Percentiles rank a stretch among this genome's conserved stretches.
phyloP scores from a whole-genome alignment of 345 rosid genomes.

The Lepidium didymum region DNA sequence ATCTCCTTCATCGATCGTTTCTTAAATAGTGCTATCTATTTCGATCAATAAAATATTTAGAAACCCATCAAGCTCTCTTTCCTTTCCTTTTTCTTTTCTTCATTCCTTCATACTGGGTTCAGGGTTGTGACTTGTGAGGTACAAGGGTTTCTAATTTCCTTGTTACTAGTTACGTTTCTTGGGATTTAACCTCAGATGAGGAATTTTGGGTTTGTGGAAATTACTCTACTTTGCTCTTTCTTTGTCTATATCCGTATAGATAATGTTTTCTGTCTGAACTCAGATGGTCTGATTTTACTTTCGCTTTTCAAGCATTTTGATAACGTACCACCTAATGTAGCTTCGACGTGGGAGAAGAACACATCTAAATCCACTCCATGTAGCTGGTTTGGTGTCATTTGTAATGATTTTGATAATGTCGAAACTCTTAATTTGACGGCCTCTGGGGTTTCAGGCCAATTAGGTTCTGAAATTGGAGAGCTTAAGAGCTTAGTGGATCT shows the following conservation, averaged over 20 bases:
- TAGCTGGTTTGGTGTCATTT: constrained; percentile 50
- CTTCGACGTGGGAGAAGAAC: constrained; percentile 41
- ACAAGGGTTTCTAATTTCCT: not conserved
- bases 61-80: not conserved
- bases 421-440: constrained; percentile 38
- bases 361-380: constrained; percentile 48
- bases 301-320: constrained; percentile 48
- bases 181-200: constrained; percentile 4
- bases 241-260: not conserved
- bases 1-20: not conserved
- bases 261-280: constrained; percentile 29
- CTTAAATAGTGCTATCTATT: not conserved
- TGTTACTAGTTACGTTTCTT: not conserved
- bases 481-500: constrained; percentile 36
- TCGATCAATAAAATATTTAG: not conserved
- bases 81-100: not conserved
- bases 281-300: constrained; percentile 44
- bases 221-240: constrained; percentile 2
- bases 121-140: not conserved
- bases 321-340: constrained; percentile 27
- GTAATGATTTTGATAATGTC: constrained; percentile 33
- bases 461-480: constrained; percentile 51
- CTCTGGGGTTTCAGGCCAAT: constrained; percentile 46
- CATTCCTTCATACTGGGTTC: not conserved
- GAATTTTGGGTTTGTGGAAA: not conserved